These are phyloP conservation scores for Monilinia vaccinii-corymbosi DNA, from an alignment of 2,329 filamentous ascomycete species.

Conservation along the genomic window DNA sequence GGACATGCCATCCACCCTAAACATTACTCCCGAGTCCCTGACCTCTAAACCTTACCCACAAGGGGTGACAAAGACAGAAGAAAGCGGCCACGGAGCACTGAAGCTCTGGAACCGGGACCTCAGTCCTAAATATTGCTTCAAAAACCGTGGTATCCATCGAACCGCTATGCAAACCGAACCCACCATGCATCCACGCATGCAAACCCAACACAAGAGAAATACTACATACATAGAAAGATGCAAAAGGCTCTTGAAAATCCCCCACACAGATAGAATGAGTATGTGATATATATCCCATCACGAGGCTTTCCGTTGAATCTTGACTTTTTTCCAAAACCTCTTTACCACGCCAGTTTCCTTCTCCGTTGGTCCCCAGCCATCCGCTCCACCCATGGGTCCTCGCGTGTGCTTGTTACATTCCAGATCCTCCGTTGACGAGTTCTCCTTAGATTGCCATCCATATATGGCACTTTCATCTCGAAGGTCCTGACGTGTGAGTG, in stretches of 20 bases:
- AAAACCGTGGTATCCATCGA: background rate
- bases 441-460: conserved; percentile 53
- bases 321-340: conserved; percentile 55
- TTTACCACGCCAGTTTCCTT: conserved; percentile 49
- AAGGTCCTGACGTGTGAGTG: conserved; percentile 80
- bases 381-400: conserved; percentile 28
- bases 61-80: background rate
- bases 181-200: background rate
- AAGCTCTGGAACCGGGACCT: background rate
- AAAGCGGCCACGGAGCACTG: background rate
- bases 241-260: conserved; percentile 8
- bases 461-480: conserved; percentile 66
- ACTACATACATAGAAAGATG: background rate
- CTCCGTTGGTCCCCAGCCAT: conserved; percentile 35
- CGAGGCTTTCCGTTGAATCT: conserved; percentile 22
- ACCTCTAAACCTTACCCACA: background rate
- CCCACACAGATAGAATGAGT: background rate
- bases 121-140: background rate
- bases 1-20: background rate
- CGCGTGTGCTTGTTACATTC: conserved; percentile 41
- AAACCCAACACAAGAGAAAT: background rate
- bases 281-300: background rate
- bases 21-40: background rate
- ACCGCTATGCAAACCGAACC: background rate
- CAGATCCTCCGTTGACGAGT: conserved; percentile 46